Percentiles rank a stretch among this genome's conserved stretches.
Conservation (phyloP, 2,329 filamentous ascomycete species). For the Fusarium sp. region DNA sequence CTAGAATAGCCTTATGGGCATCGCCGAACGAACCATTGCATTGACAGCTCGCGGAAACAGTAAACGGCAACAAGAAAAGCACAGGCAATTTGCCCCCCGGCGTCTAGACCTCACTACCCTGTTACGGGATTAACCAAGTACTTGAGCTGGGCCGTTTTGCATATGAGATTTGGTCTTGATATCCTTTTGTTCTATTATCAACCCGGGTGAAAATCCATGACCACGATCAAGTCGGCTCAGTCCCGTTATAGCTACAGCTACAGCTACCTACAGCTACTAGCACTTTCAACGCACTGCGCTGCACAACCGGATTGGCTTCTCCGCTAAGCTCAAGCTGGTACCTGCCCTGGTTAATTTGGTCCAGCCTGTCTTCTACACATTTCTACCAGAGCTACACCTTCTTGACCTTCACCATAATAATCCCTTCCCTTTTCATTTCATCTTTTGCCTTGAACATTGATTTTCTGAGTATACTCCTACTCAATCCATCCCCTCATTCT, state of each 20-base stretch:
- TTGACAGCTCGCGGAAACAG: background rate
- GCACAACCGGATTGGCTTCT: constrained; percentile 33
- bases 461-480: background rate
- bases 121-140: background rate
- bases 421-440: background rate
- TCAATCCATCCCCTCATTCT: background rate
- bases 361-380: background rate
- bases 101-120: background rate
- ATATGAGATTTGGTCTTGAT: background rate
- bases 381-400: background rate
- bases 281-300: constrained; percentile 1
- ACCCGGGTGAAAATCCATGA: constrained; percentile 8
- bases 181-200: constrained; percentile 10
- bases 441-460: background rate
- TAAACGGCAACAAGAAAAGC: constrained; percentile 4
- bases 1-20: constrained; percentile 1
- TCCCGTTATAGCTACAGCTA: background rate
- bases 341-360: constrained; percentile 15
- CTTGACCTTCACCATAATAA: constrained; percentile 2
- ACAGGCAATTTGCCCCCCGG: constrained; percentile 11
- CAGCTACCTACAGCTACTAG: background rate
- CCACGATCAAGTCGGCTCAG: background rate
- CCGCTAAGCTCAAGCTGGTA: constrained; percentile 22
- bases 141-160: background rate
- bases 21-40: constrained; percentile 18